Conservation (phyloP, 2,329 filamentous ascomycete species). For the Tolypocladium amazonense region DNA sequence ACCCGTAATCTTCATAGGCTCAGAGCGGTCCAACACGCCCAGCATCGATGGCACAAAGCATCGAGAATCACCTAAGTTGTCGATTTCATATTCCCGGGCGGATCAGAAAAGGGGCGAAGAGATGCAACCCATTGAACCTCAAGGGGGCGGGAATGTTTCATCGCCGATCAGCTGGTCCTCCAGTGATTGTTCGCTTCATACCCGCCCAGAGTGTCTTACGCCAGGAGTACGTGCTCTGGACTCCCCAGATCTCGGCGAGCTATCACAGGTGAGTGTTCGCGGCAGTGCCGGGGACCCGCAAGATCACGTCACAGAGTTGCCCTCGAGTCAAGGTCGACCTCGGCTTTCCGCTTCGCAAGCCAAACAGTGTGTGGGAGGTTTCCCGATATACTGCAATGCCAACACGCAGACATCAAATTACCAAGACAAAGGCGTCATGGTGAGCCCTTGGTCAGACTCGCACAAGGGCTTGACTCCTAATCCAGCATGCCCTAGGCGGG, state of each 20-base stretch:
- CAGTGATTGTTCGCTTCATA: neutral
- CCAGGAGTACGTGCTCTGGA: neutral
- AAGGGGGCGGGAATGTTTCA: neutral
- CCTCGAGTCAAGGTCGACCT: neutral
- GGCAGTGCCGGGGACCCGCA: neutral
- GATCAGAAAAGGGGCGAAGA: neutral
- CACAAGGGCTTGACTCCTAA: neutral
- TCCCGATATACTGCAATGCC: neutral
- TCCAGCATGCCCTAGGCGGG: neutral
- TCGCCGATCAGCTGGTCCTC: neutral
- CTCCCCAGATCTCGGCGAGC: neutral
- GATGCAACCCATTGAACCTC: neutral
- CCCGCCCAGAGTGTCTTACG: neutral
- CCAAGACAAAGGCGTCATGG: slow-evolving; percentile 11
- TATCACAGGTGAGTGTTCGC: neutral
- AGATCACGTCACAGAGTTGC: neutral
- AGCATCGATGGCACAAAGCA: neutral
- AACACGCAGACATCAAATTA: slow-evolving; percentile 2
- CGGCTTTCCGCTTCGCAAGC: too few species aligned
- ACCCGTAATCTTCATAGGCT: neutral
- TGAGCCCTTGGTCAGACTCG: slow-evolving; percentile 1
- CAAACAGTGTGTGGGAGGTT: neutral
- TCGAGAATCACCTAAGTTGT: neutral
- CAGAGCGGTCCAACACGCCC: neutral
- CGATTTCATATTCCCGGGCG: neutral